Conservation (phyloP, 176 grass and related monocot genomes). For the Elymus sibiricus region DNA sequence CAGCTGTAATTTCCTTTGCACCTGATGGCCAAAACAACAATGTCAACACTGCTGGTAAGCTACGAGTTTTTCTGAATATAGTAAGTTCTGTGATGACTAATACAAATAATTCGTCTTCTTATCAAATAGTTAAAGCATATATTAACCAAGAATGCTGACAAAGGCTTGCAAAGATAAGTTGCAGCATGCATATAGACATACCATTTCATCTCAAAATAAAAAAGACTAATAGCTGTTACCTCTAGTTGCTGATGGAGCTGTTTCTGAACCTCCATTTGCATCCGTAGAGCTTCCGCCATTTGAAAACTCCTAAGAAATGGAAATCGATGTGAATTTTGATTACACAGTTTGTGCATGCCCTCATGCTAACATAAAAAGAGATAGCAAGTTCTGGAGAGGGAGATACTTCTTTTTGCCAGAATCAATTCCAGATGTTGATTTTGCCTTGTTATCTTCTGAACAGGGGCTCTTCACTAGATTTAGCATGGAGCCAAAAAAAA, state of each 20-base stretch:
- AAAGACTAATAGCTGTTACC: slow-evolving; percentile 25
- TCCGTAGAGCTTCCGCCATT: slow-evolving; percentile 68
- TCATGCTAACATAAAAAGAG: not conserved
- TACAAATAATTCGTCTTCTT: not conserved
- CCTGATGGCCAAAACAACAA: slow-evolving; percentile 29
- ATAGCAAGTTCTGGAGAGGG: not conserved
- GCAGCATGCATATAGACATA: not conserved
- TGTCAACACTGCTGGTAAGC: not conserved
- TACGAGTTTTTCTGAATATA: not conserved
- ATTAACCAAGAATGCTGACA: not conserved
- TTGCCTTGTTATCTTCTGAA: slow-evolving; percentile 54
- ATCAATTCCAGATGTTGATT: slow-evolving; percentile 27
- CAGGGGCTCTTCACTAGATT: slow-evolving; percentile 47
- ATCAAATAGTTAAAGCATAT: not conserved
- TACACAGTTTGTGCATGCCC: not conserved
- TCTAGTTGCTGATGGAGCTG: slow-evolving; percentile 84
- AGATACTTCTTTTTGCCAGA: slow-evolving; percentile 34
- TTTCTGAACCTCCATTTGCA: slow-evolving; percentile 94
- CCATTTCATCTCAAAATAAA: not conserved
- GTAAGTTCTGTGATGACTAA: not conserved
- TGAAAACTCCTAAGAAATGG: slow-evolving; percentile 40
- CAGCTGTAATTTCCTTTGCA: slow-evolving; percentile 74
- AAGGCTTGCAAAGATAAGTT: not conserved
- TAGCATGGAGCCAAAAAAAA: slow-evolving; percentile 16
- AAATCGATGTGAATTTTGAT: not conserved